Evolutionary conservation across 2,329 filamentous ascomycete species (phyloP).

Genomic region (Talaromyces sp.): DNA sequence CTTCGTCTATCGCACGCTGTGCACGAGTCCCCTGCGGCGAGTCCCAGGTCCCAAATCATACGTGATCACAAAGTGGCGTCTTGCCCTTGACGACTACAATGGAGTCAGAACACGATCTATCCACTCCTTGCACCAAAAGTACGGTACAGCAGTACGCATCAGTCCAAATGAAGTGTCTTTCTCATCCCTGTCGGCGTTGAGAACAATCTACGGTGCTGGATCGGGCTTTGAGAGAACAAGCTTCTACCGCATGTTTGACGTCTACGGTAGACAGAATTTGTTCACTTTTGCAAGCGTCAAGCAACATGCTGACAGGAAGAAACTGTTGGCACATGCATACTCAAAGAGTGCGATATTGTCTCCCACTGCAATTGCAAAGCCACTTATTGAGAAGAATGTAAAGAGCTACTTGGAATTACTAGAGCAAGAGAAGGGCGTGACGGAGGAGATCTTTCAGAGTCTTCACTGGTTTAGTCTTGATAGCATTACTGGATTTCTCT

Average conservation of each 20-base stretch:
- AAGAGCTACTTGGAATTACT: constrained; percentile 43
- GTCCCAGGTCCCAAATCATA: constrained; percentile 40
- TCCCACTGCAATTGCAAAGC: constrained; percentile 23
- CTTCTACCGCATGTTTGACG: constrained; percentile 58
- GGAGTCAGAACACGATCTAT: constrained; percentile 45
- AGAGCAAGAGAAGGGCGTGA: constrained; percentile 31
- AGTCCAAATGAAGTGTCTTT: constrained; percentile 48
- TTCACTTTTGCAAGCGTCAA: constrained; percentile 49
- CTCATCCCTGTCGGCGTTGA: constrained; percentile 45
- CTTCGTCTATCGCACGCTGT: background rate
- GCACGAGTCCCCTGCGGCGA: background rate
- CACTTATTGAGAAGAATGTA: constrained; percentile 42
- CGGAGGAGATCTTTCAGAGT: constrained; percentile 48
- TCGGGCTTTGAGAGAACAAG: constrained; percentile 49
- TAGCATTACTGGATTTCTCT: constrained; percentile 52
- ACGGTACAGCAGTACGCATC: constrained; percentile 50
- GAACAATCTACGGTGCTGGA: constrained; percentile 56
- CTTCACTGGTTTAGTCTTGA: constrained; percentile 56
- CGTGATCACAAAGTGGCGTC: constrained; percentile 45
- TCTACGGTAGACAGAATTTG: constrained; percentile 51
- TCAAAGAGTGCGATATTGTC: constrained; percentile 49
- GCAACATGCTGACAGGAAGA: constrained; percentile 52
- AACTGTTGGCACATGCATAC: constrained; percentile 52
- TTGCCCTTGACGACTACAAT: constrained; percentile 45
- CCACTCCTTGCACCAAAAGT: constrained; percentile 43